phyloP scores from a whole-genome alignment of 768 basidiomycete species.

The Rhodotorula graminis region DNA sequence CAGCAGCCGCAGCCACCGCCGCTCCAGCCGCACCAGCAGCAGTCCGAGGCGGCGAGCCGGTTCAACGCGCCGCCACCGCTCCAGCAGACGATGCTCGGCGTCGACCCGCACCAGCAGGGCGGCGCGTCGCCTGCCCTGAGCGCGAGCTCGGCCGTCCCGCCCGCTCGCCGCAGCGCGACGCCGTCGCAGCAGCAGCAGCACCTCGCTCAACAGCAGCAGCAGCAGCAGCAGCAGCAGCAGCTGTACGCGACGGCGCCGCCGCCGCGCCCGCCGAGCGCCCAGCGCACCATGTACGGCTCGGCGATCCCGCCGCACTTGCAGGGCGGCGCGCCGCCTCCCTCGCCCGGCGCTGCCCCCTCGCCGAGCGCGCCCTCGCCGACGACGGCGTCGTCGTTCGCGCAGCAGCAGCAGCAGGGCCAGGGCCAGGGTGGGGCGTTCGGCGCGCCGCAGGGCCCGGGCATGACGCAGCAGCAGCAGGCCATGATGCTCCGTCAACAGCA shows the following conservation, averaged over 20 bases:
- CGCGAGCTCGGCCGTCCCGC: not conserved
- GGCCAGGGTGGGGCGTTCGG: not conserved
- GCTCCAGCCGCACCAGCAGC: not conserved
- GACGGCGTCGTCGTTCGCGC: not conserved
- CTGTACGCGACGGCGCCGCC: constrained; percentile 37
- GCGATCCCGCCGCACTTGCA: constrained; percentile 32
- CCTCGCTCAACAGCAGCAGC: no score
- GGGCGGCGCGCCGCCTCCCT: not conserved
- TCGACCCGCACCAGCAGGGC: not conserved
- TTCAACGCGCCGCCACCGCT: not conserved
- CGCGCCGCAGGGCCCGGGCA: not conserved
- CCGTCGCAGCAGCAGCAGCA: no score
- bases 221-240: not conserved
- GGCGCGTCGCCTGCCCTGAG: no score
- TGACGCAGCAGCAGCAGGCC: constrained; percentile 33
- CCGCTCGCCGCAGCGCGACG: not conserved
- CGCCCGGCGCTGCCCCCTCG: no score
- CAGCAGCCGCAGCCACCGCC: no score
- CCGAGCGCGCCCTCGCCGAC: no score
- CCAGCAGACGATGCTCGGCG: not conserved
- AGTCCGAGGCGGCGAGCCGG: not conserved
- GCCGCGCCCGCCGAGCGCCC: constrained; percentile 21
- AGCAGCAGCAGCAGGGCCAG: not conserved
- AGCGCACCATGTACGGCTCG: constrained; percentile 13
- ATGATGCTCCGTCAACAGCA: constrained; percentile 27